phyloP scores from a whole-genome alignment of 2,329 filamentous ascomycete genomes.

The Fonsecaea multimorphosa region DNA sequence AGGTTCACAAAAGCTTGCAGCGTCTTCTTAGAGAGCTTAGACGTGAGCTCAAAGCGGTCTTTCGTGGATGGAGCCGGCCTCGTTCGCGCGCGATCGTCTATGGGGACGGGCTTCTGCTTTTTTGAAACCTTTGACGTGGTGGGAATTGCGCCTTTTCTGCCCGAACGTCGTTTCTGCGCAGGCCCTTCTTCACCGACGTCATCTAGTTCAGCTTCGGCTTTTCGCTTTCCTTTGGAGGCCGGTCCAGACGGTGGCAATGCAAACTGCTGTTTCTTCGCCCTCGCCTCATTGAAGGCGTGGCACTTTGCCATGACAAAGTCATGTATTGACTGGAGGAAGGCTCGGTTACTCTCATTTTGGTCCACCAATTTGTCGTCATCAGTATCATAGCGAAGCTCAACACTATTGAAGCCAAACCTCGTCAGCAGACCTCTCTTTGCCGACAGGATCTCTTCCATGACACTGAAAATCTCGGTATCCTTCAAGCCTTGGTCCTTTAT shows the following conservation, averaged over 20 bases:
- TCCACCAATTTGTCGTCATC: slow-evolving; percentile 57
- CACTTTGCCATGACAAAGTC: slow-evolving; percentile 71
- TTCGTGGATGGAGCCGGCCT: slow-evolving; percentile 37
- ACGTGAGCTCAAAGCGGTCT: slow-evolving; percentile 68
- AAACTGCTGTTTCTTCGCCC: slow-evolving; percentile 36
- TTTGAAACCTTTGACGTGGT: slow-evolving; percentile 28
- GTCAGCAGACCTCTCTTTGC: slow-evolving; percentile 70
- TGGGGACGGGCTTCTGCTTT: slow-evolving; percentile 31
- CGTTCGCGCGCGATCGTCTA: slow-evolving; percentile 6
- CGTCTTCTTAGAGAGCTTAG: slow-evolving; percentile 79
- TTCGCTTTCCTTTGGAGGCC: slow-evolving; percentile 32
- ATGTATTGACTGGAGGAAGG: slow-evolving; percentile 79
- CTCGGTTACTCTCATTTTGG: slow-evolving; percentile 79
- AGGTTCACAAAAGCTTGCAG: slow-evolving; percentile 77
- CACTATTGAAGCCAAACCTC: slow-evolving; percentile 66
- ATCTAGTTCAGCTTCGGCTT: slow-evolving; percentile 44
- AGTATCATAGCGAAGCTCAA: slow-evolving; percentile 67
- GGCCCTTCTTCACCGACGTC: slow-evolving; percentile 44
- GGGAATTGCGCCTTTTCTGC: slow-evolving; percentile 20
- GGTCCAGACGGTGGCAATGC: slow-evolving; percentile 21
- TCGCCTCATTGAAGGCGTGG: slow-evolving; percentile 63
- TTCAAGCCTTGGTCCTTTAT: slow-evolving; percentile 75
- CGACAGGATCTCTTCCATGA: slow-evolving; percentile 72
- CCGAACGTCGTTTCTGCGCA: slow-evolving; percentile 37
- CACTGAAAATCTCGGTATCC: slow-evolving; percentile 72